phyloP scores from a whole-genome alignment of 176 grass and related monocot species.

The Triticum timopheevii region DNA sequence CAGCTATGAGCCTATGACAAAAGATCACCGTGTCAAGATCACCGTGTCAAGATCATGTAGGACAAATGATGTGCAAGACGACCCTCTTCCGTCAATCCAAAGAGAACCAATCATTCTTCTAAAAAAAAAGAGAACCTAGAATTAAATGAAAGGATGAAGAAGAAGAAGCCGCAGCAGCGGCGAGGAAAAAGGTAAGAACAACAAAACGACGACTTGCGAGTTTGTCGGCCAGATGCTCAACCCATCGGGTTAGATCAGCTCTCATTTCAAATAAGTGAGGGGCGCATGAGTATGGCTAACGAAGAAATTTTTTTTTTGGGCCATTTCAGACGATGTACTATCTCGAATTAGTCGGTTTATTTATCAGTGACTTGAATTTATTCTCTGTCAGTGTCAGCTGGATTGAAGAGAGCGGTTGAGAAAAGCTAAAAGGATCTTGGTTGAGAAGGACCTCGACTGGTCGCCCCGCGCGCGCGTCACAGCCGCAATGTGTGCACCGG shows the following conservation, averaged over 20 bases:
- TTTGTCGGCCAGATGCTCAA: background rate
- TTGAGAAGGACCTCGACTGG: background rate
- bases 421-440: background rate
- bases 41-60: background rate
- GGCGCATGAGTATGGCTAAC: background rate
- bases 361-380: background rate
- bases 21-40: background rate
- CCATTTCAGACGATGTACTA: background rate
- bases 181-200: background rate
- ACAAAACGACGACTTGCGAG: background rate
- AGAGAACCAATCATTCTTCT: background rate
- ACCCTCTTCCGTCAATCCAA: conserved; percentile 6
- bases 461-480: background rate
- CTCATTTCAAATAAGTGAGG: background rate
- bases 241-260: background rate
- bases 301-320: background rate
- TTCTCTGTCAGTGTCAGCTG: background rate
- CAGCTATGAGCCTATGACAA: background rate
- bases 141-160: no score
- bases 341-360: background rate
- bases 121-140: background rate
- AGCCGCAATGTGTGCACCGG: background rate
- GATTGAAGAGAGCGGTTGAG: background rate
- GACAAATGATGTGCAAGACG: background rate
- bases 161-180: no score